A percentile compares a stretch with the other conserved stretches of the same genome.
These are phyloP conservation scores for Salix suchowensis DNA, from an alignment of 345 rosid species.

Conservation along the genomic window DNA sequence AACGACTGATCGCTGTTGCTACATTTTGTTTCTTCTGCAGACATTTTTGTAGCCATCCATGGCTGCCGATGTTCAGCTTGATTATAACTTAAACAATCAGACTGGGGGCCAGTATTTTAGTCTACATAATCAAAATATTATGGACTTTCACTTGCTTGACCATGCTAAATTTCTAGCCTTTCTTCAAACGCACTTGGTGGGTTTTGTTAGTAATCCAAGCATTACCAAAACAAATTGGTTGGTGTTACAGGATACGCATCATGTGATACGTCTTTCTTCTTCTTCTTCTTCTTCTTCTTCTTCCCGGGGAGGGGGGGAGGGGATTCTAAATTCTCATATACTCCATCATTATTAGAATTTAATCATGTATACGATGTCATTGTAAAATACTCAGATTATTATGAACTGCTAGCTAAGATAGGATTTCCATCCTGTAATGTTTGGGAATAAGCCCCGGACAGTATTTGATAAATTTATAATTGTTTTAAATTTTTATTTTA, in stretches of 20 bases:
- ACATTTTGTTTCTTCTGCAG: background rate
- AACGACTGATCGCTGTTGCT: background rate
- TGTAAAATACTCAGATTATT: background rate
- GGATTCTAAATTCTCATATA: background rate
- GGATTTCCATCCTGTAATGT: background rate
- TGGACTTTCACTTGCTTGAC: constrained; percentile 24
- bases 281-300: too few relatives aligned
- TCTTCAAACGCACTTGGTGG: constrained; percentile 10
- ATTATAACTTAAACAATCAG: background rate
- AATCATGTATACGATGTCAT: background rate
- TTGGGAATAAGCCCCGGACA: too few relatives aligned
- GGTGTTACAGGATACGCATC: background rate
- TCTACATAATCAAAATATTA: background rate
- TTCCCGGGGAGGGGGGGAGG: too few relatives aligned
- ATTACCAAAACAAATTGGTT: background rate
- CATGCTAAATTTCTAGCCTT: constrained; percentile 14
- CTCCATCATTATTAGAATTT: background rate
- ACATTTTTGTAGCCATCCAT: background rate
- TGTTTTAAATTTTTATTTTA: too few relatives aligned
- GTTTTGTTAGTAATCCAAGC: constrained; percentile 11
- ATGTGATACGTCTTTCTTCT: background rate
- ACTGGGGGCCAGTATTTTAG: background rate
- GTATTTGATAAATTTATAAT: too few relatives aligned
- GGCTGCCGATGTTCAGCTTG: background rate
- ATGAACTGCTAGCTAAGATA: background rate